Base-by-base conservation (phyloP, 1,139 yeast species). In the Candida sojae region DNA sequence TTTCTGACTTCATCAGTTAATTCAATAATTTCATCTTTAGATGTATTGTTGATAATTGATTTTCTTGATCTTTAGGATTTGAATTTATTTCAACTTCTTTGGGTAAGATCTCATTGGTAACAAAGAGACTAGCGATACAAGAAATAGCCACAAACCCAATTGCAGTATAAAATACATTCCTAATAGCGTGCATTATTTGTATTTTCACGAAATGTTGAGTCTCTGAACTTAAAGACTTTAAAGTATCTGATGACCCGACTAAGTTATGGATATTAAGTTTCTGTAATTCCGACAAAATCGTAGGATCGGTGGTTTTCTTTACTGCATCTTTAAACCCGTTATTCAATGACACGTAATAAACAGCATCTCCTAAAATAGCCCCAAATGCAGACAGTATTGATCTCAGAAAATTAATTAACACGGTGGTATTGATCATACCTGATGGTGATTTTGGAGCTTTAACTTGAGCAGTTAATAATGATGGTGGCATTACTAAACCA, bases 391-490 rank as follows among this genome's bases (percentile, higher is more conserved):
- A 52, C 6, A 67, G 66, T 13, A 72, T 51, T 1, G 69, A 57
- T 54, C 77, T 67, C 25, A 52, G 48, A 49, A 71, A 70, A 52
- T 65, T 66, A 26, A 68, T 36, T 42, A 65, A 64, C 3, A 72
- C 59, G 3, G 77, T 71, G 6, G 74, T 61, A 64, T 70, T 57
- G 42, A 74, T 73, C 26, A 62, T 60, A 8, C 70, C 67, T n/a
- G 77, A 77, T 3, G 71, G 66, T 5, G 67, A 57, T 47, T 67
- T 64, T 29, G 77, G 76, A 2, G 77, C 75, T 23, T 60, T 53
- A 4, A 71, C 54, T 53, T 71, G 76, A 3, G 70, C 61, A 2
- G 64, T 57, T 17, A 68, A 58, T 10, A 70, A 49, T 2, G 63
- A 44, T 10, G 66, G 55, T 55, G 71, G 77, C 63, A 69, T 57